Evolutionary conservation across 345 rosid species (phyloP), one percentile per base, ranked within the genome.

Genomic region (Ceriops zippeliana): DNA sequence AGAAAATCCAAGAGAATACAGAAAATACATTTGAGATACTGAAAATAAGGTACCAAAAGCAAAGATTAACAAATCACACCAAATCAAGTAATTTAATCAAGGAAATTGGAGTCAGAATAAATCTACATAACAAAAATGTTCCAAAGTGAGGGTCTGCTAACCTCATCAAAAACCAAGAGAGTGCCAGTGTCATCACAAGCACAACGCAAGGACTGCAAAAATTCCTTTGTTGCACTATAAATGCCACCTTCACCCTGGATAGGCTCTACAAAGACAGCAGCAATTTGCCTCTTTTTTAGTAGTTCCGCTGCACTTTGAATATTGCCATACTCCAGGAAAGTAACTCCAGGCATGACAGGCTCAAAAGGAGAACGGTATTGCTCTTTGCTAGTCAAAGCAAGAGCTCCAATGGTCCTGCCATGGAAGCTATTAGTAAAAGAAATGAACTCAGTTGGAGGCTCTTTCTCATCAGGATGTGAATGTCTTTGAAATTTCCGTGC

Each of bases 321-420:
- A 68, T 95, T 80, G 27, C 99, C 97, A 62, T 85, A 91, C 68
- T 95, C 97, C 53, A 90, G 72, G 74, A 95, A 95, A 54, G 89
- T 88, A 42, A 89, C 97, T 58, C 97, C 99, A n/a, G 99, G 96
- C 99, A 95, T 91, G 70, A 95, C 88, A 47, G 99, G 99, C 70
- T 95, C 91, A 62, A 91, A 90, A 66, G 99, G 99, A 26, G 80
- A 79, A 73, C 97, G 78, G 42, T 95, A 95, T 22, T 89, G 80
- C 67, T 83, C 90, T 83, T 95, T 95, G 83, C 97, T 95, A 28
- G 99, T 95, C 78, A 95, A 71, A 74, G 99, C 96, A 47, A 95
- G 87, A 30, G 97, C 86, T 22, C 99, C 97, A 70, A 95, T 82
- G 61, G 99, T 90, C 84, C 99, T 85, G 30, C 99, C 99, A 75